Conservation (phyloP, 352 stramenopile species). For the Phytophthora pisi region DNA sequence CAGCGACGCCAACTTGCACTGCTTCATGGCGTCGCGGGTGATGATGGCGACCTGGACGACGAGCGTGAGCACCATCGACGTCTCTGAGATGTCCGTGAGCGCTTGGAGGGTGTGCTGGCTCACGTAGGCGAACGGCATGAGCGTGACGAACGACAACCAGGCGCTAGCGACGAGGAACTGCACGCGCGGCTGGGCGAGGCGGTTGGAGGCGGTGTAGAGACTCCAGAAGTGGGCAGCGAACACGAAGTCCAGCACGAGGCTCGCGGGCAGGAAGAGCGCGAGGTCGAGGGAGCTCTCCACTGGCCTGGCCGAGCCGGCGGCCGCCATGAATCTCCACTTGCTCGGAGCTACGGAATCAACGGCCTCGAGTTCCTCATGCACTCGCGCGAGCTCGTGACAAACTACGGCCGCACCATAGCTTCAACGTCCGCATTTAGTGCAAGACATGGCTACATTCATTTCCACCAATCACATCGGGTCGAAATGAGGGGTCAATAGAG, state of each 20-base stretch:
- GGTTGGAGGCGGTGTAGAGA: constrained; percentile 15
- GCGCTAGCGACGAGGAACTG: constrained; percentile 9
- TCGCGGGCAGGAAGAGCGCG: constrained; percentile 20
- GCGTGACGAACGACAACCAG: constrained; percentile 16
- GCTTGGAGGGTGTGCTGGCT: constrained; percentile 3
- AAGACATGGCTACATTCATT: constrained; percentile 5
- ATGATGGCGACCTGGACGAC: constrained; percentile 42
- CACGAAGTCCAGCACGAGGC: constrained; percentile 25
- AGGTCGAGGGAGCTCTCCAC: neutral
- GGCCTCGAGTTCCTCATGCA: too few relatives aligned
- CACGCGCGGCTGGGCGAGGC: constrained; percentile 4
- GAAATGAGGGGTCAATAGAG: constrained; percentile 19
- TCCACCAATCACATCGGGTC: constrained; percentile 2
- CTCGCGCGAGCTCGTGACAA: too few relatives aligned
- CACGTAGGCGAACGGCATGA: constrained; percentile 23
- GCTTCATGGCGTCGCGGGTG: constrained; percentile 35
- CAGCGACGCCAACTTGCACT: constrained; percentile 33
- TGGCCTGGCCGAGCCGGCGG: neutral
- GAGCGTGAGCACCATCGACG: constrained; percentile 26
- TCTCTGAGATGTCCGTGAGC: constrained; percentile 31
- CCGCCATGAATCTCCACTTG: neutral
- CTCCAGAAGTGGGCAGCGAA: constrained; percentile 24
- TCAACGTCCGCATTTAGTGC: constrained; percentile 1
- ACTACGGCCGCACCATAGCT: neutral
- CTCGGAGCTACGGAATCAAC: neutral